A percentile compares a stretch with the other conserved stretches of the same genome.
Conservation (phyloP, 495 filamentous ascomycete species). For the Penicillium chermesinum region DNA sequence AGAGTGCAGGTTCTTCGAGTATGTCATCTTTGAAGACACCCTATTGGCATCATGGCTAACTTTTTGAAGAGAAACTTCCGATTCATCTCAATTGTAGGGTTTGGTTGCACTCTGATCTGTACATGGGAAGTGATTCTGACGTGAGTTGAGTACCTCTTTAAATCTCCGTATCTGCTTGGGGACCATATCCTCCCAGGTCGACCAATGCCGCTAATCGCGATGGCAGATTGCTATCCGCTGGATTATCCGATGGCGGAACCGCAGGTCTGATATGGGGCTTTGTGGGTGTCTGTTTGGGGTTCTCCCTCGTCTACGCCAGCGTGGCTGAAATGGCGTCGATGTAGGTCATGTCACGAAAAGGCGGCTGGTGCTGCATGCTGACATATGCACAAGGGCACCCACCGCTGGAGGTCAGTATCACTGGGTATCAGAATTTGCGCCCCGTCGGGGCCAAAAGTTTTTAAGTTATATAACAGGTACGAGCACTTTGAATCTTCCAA, state of each 20-base stretch:
- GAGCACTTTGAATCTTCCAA: background rate
- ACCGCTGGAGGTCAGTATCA: constrained; percentile 54
- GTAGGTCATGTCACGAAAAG: constrained; percentile 26
- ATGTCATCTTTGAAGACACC: constrained; percentile 6
- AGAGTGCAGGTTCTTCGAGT: constrained; percentile 42
- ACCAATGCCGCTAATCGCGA: no score
- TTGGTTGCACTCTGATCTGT: constrained; percentile 40
- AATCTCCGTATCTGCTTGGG: no score
- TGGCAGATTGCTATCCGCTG: constrained; percentile 15
- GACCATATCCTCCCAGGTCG: no score
- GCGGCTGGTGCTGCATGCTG: background rate
- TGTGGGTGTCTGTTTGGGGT: constrained; percentile 46
- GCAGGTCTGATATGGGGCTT: constrained; percentile 55
- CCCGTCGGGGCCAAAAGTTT: constrained; percentile 48
- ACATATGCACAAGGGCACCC: constrained; percentile 43
- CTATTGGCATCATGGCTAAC: constrained; percentile 4
- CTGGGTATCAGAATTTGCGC: constrained; percentile 52
- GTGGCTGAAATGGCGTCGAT: constrained; percentile 59
- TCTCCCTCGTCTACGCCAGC: constrained; percentile 48
- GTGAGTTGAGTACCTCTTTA: constrained; percentile 14
- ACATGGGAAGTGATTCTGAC: constrained; percentile 47
- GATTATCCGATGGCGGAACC: constrained; percentile 49
- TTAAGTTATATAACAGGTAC: constrained; percentile 55
- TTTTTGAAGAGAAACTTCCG: constrained; percentile 43
- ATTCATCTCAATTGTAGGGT: constrained; percentile 46